Conservation (phyloP, 805 yeast species). For the Metschnikowia proteae region DNA sequence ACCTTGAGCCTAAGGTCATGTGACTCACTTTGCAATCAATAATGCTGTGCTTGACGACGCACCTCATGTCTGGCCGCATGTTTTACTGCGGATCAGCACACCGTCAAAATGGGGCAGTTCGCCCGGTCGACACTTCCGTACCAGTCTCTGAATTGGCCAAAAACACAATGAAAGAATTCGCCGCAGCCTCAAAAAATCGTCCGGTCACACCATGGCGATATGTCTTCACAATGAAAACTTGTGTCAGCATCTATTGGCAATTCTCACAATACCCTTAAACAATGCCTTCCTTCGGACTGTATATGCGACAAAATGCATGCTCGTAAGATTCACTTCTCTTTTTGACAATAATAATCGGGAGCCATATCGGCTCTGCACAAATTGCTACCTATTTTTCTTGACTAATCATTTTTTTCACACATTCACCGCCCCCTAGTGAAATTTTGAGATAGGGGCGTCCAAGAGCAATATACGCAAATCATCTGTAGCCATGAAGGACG, state of each 20-base stretch:
- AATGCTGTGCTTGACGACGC: background rate
- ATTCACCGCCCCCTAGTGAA: background rate
- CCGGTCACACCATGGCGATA: too few species aligned
- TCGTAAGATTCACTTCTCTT: background rate
- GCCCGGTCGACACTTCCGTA: background rate
- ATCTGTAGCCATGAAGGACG: background rate
- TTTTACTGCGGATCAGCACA: too few species aligned
- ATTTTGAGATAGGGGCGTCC: background rate
- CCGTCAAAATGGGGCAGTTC: background rate
- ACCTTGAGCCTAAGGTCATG: background rate
- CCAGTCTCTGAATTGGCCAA: background rate
- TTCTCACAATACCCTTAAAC: background rate
- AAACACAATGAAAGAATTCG: too few species aligned
- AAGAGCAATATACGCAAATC: background rate
- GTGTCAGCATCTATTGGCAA: background rate
- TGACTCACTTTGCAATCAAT: slow-evolving; percentile 1
- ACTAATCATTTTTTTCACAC: background rate
- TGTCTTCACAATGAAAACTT: too few species aligned
- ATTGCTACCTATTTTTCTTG: too few species aligned
- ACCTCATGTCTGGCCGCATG: background rate
- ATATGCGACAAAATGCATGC: background rate
- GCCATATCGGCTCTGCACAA: too few species aligned
- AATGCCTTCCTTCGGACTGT: background rate
- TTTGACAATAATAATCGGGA: too few species aligned
- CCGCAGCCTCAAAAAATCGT: too few species aligned